These are phyloP conservation scores for Rugonectria rugulosa DNA, from an alignment of 2,329 filamentous ascomycete species.

Conservation along the genomic window DNA sequence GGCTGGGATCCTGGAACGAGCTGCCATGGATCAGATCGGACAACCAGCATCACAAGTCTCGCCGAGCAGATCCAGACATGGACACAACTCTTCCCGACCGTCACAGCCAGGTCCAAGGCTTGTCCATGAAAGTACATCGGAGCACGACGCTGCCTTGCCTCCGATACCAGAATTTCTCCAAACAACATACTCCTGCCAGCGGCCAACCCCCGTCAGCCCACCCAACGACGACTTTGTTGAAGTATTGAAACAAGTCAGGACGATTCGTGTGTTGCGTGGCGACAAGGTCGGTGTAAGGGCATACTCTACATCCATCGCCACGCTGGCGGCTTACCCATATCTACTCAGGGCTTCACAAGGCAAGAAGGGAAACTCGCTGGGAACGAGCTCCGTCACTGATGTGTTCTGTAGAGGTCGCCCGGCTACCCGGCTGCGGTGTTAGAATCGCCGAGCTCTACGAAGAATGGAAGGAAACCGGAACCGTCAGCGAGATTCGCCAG, in stretches of 20 bases:
- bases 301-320: conserved; percentile 86
- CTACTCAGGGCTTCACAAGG: conserved; percentile 50
- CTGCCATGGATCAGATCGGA: conserved; percentile 12
- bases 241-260: conserved; percentile 77
- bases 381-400: conserved; percentile 16
- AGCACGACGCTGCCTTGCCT: conserved; percentile 73
- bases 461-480: conserved; percentile 72
- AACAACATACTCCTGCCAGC: conserved; percentile 77
- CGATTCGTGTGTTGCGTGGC: conserved; percentile 71
- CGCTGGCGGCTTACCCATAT: conserved; percentile 81
- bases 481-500: conserved; percentile 68
- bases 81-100: conserved; percentile 11
- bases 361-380: conserved; percentile 35
- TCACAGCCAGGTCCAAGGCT: conserved; percentile 50
- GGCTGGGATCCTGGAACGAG: conserved; percentile 26
- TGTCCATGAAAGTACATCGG: conserved; percentile 76
- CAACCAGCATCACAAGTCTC: conserved; percentile 2
- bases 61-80: conserved; percentile 4
- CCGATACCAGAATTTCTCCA: conserved; percentile 72
- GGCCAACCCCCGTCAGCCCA: conserved; percentile 72
- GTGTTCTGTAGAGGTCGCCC: conserved; percentile 52
- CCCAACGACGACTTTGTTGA: conserved; percentile 80
- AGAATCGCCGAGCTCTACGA: conserved; percentile 82
- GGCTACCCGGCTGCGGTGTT: conserved; percentile 79
- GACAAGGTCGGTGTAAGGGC: conserved; percentile 84